Evolutionary conservation across 331 rosid species (phyloP), one percentile per base, ranked within the genome.

Genomic region (Cydonia oblonga): DNA sequence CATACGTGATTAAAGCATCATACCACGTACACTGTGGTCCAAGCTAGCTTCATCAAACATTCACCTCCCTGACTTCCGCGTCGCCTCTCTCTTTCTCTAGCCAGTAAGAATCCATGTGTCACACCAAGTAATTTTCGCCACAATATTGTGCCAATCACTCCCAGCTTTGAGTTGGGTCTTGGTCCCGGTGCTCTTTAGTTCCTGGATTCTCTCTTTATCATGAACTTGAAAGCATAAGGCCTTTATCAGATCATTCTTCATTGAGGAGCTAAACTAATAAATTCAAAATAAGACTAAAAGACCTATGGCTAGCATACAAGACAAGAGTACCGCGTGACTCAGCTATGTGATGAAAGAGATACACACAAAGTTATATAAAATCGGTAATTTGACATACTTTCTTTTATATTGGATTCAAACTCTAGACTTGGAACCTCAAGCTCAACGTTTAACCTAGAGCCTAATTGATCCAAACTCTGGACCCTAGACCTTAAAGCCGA

Each of bases 111-210:
- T 83, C 86, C 60, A 69, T 18, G 9, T 15, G 67, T 38, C 68
- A 42, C 25, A 46, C 18, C 68, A 59, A 40, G 79, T 40, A 68
- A 23, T 68, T 71, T 68, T 83, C 77, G 58, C 75, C 66, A 51
- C 75, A 69, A 66, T 49, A 81, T 62, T 74, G 64, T 87, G 82
- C 86, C 82, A 56, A 81, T 82, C 86, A 54, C 76, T 79, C 84
- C 75, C 87, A 46, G 53, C 33, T 14, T 75, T 78, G 72, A 76
- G 85, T 81, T 84, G 90, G 84, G 23, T 80, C 78, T 84, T 82
- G 86, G 84, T 84, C 88, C 86, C 79, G 25, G 18, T 19, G 23
- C 3, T 12, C 78, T 72, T 53, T 18, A 24, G 28, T 56, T 54
- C 70, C 29, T 78, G 60, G 70, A 76, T 84, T 81, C 42, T 78